Evolutionary conservation across 306 rosid genomes (phyloP), one percentile per base, ranked within the genome.

Genomic region (Macrotyloma uniflorum): DNA sequence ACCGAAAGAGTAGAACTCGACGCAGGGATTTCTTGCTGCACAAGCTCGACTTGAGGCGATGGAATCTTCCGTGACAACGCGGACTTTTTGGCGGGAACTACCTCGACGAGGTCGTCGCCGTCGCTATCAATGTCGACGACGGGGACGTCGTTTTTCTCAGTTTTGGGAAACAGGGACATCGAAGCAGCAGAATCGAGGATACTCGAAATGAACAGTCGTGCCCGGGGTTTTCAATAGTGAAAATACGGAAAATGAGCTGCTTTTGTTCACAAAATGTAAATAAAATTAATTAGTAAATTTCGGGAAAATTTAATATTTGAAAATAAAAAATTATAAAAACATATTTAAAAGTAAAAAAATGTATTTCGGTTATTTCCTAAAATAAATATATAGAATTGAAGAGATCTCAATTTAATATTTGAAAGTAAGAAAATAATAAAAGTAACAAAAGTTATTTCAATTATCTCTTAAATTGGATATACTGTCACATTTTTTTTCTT

Each of bases 111-210:
- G 12, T 83, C 3, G 15, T 84, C n/a, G 36, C 1, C 91, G 54
- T 72, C 80, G 53, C 72, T 64, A 16, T 77, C 84, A 28, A 89
- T 14, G 6, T 77, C 85, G 46, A 87, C 79, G 75, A 81, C 10
- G 16, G 40, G 8, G 24, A 12, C n/a, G 40, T 71, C 36, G 26
- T 14, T 38, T 78, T 67, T 76, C 67, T 67, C 83, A 26, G 40
- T 40, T 61, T 76, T 83, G 32, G 81, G 85, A 74, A 77, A 24
- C 82, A 72, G 51, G 46, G 83, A 67, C 76, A 76, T 83, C 12
- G 64, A 6, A 70, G 61, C 43, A n/a, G n/a, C n/a, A 3, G 71
- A 16, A 22, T 67, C 9, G 33, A n/a, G 15, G 13, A 66, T 22
- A 43, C 30, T n/a, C 8, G 9, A 49, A 10, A 49, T n/a, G 13